phyloP scores from a whole-genome alignment of 331 rosid genomes.

The Telfairia occidentalis region DNA sequence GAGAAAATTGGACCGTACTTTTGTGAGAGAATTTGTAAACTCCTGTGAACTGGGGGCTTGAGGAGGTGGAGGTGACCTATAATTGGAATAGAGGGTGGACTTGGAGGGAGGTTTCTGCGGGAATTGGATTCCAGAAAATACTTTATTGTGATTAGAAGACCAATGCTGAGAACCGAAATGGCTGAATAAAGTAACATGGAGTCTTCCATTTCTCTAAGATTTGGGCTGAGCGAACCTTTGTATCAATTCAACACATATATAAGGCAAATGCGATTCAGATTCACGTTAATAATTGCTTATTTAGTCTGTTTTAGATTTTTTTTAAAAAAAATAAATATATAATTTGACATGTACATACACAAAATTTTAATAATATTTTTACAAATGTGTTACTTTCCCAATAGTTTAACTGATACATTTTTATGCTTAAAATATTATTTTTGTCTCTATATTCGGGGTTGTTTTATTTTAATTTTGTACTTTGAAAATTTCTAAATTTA shows the following conservation, averaged over 20 bases:
- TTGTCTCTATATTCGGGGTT: too few species aligned
- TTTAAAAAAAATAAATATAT: too few species aligned
- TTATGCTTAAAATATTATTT: too few species aligned
- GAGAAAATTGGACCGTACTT: not conserved
- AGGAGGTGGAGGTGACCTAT: conserved; percentile 26
- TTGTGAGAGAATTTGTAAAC: conserved; percentile 14
- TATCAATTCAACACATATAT: not conserved
- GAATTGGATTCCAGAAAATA: not conserved
- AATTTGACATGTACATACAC: too few species aligned
- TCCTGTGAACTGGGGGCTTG: conserved; percentile 14
- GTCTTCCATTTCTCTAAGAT: not conserved
- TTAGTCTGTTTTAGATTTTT: too few species aligned
- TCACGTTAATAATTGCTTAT: too few species aligned
- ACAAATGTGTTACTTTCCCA: too few species aligned
- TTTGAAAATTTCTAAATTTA: too few species aligned
- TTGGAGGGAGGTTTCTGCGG: conserved; percentile 15
- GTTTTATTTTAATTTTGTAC: too few species aligned
- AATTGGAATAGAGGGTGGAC: conserved; percentile 16
- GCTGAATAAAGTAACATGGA: not conserved
- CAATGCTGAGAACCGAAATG: not conserved
- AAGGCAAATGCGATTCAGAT: too few species aligned
- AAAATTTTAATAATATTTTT: too few species aligned
- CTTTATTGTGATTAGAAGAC: not conserved
- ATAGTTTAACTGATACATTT: too few species aligned
- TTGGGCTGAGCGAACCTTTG: not conserved